Conservation (phyloP, 164 flowering plant genomes). For the Protea cynaroides region DNA sequence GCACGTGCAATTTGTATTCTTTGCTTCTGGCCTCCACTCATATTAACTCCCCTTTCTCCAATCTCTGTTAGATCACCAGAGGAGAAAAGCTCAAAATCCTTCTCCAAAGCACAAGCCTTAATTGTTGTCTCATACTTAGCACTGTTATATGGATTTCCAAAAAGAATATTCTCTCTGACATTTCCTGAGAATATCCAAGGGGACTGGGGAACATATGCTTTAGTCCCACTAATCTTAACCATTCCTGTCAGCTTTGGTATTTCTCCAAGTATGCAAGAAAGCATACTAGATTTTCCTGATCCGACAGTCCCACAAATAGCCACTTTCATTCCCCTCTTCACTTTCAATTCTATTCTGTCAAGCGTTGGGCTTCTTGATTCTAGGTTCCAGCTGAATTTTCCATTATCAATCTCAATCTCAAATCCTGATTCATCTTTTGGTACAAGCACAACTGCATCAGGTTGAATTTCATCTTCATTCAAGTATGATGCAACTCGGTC, state of each 20-base stretch:
- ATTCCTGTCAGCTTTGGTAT: constrained; percentile 62
- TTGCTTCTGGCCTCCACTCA: constrained; percentile 99
- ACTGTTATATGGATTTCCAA: constrained; percentile 58
- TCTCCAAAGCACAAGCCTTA: constrained; percentile 75
- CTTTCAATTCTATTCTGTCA: constrained; percentile 47
- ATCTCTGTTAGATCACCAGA: constrained; percentile 85
- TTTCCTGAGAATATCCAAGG: constrained; percentile 92
- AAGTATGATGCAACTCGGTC: constrained; percentile 71
- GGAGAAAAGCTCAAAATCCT: constrained; percentile 86
- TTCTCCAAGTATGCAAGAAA: constrained; percentile 84
- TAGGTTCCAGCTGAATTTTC: constrained; percentile 71
- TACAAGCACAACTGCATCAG: constrained; percentile 46
- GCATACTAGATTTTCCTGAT: constrained; percentile 88
- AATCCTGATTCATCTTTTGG: constrained; percentile 44
- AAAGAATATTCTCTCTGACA: constrained; percentile 74
- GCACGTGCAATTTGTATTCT: constrained; percentile 97
- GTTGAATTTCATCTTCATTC: constrained; percentile 68
- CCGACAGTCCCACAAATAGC: constrained; percentile 95
- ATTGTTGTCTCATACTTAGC: constrained; percentile 56
- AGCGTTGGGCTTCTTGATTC: constrained; percentile 52
- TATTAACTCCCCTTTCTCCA: constrained; percentile 96
- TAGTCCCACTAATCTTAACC: constrained; percentile 72
- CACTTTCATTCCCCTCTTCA: constrained; percentile 83
- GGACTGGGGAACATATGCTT: constrained; percentile 95
- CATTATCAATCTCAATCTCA: constrained; percentile 50